Conservation (phyloP, 805 yeast genomes). For the Candida arabinofermentans region DNA sequence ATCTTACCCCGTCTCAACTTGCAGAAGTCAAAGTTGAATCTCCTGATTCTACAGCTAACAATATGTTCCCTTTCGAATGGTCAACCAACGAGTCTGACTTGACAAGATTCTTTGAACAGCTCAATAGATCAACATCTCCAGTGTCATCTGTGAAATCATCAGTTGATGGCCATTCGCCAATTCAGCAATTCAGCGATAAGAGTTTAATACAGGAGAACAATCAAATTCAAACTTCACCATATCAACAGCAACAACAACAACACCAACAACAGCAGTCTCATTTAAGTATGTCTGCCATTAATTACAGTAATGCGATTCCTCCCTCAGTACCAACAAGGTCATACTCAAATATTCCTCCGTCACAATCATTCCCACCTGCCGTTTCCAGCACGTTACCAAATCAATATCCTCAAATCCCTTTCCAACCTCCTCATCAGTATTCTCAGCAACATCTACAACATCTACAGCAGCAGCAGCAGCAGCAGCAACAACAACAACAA, state of each 20-base stretch:
- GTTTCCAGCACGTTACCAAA: neutral
- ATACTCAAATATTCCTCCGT: neutral
- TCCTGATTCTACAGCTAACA: slow-evolving; percentile 1
- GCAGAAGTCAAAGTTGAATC: neutral
- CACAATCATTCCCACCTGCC: neutral
- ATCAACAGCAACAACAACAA: neutral
- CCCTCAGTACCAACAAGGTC: neutral
- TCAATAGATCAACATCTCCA: slow-evolving; percentile 33
- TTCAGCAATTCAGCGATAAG: neutral
- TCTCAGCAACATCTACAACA: neutral
- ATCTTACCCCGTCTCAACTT: neutral
- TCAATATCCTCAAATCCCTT: neutral
- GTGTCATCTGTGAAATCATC: slow-evolving; percentile 21
- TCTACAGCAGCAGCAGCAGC: slow-evolving; percentile 1
- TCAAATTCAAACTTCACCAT: too few relatives aligned
- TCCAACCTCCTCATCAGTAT: neutral
- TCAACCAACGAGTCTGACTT: slow-evolving; percentile 34
- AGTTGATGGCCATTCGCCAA: slow-evolving; percentile 16
- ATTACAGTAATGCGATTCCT: neutral
- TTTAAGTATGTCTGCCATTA: neutral
- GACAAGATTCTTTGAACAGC: slow-evolving; percentile 45
- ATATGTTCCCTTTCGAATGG: slow-evolving; percentile 31
- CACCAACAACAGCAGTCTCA: slow-evolving; percentile 1
- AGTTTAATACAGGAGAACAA: neutral
- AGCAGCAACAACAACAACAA: neutral